These are phyloP conservation scores for Cytospora schulzeri DNA, from an alignment of 2,329 filamentous ascomycete genomes.

Conservation along the genomic window DNA sequence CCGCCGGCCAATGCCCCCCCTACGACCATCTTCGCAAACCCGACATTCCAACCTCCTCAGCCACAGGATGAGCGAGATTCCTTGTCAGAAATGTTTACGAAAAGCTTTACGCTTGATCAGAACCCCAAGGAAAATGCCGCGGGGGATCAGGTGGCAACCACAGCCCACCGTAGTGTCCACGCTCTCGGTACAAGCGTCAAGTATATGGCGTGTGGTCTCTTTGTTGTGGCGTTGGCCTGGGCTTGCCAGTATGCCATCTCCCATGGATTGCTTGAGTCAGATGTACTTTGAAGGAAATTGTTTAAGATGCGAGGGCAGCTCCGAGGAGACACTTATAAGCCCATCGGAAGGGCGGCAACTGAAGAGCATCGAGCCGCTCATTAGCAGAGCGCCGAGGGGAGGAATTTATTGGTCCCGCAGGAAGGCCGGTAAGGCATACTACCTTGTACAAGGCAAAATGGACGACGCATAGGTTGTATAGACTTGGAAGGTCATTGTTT, in stretches of 20 bases:
- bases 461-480: background rate
- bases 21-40: conserved; percentile 52
- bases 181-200: background rate
- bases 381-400: background rate
- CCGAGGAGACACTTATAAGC: background rate
- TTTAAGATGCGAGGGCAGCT: background rate
- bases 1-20: conserved; percentile 18
- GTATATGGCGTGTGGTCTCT: background rate
- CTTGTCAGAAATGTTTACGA: conserved; percentile 47
- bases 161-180: background rate
- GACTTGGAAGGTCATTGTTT: background rate
- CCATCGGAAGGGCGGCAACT: background rate
- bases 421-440: background rate
- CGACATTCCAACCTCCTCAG: conserved; percentile 59
- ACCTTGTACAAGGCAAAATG: background rate
- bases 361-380: background rate
- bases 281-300: background rate
- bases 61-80: conserved; percentile 43
- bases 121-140: background rate
- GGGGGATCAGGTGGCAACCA: background rate
- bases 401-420: background rate
- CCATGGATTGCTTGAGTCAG: background rate
- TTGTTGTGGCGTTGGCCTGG: conserved; percentile 1
- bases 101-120: conserved; percentile 44
- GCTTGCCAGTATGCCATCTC: conserved; percentile 2